Conservation (phyloP, 2,329 filamentous ascomycete genomes). For the Monilinia fructigena region DNA sequence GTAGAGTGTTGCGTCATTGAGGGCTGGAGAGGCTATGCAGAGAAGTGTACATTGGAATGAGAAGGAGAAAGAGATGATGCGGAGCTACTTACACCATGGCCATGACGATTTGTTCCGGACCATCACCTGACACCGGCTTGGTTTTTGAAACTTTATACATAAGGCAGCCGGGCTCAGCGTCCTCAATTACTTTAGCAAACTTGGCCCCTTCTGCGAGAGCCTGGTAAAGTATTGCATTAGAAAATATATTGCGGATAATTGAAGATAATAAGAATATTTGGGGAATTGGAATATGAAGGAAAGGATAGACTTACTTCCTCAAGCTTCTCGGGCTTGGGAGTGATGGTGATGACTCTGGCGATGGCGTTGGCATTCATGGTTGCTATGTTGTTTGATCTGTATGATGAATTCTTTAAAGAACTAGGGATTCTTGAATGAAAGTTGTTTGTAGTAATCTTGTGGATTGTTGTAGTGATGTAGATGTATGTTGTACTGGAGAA, state of each 20-base stretch:
- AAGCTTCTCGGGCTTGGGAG: conserved; percentile 9
- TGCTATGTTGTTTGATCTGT: background rate
- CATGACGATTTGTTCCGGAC: conserved; percentile 17
- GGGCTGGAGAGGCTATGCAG: background rate
- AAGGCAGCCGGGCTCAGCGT: conserved; percentile 1
- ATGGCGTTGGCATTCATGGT: background rate
- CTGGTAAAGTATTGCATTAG: conserved; percentile 5
- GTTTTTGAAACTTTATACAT: conserved; percentile 12
- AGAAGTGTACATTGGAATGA: background rate
- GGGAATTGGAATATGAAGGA: background rate
- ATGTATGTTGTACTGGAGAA: background rate
- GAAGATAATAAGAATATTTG: background rate
- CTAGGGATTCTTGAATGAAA: background rate
- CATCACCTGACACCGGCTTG: conserved; percentile 6
- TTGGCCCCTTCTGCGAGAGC: background rate
- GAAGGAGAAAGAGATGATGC: background rate
- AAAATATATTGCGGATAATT: background rate
- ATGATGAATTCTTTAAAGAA: background rate
- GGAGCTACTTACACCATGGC: conserved; percentile 1
- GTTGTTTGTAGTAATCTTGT: background rate
- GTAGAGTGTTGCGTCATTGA: background rate
- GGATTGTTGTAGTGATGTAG: background rate
- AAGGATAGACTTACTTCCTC: background rate
- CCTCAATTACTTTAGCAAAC: conserved; percentile 1
- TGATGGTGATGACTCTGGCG: conserved; percentile 8